Base-by-base conservation (phyloP, 2,329 filamentous ascomycete species). In the Fusarium sulawesiense region DNA sequence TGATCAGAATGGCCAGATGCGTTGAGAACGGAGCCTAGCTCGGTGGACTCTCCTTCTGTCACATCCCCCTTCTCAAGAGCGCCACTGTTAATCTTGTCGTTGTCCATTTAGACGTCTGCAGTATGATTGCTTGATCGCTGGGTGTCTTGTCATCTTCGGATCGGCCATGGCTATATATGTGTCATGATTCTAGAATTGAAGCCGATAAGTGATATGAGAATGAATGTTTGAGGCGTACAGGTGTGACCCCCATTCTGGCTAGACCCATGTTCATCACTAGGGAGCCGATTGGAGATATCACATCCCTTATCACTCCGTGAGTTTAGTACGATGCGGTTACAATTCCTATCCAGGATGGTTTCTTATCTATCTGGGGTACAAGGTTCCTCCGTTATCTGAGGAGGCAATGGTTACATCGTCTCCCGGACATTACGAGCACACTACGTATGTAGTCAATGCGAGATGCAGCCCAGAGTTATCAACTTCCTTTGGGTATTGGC, bases 1-100 rank as follows among this genome's bases (percentile, higher is more conserved):
- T 76, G 68, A 14, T 76, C 73, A 2, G 40, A 44, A n/a, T 76
- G 72, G 0, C 72, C 73, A 1, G 69, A 73, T 1, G 64, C 72
- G 29, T 73, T 73, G 7, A 73, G 20, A 1, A 53, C n/a, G 4
- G 59, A 53, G 14, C 45, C 53, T 3, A 34, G 64, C 16, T 71
- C 73, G 0, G 66, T 49, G 0, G 61, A 54, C 3, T 74, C 34
- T 14, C 58, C 70, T 40, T 68, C 62, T 2, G 60, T 56, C 1
- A 56, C 51, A 1, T 62, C 50, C 1, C 60, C 44, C 10, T 66
- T 68, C 18, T 69, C 68, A 3, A 58, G 60, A 13, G 56, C 16
- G 6, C 57, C 67, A 4, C 44, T 49, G 2, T 44, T 16, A 2
- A 50, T 25, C 16, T 75, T 75, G 16, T 61, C 56, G 27, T 11